phyloP scores from a whole-genome alignment of 176 grass and related monocot genomes.

The Elaeis guineensis region DNA sequence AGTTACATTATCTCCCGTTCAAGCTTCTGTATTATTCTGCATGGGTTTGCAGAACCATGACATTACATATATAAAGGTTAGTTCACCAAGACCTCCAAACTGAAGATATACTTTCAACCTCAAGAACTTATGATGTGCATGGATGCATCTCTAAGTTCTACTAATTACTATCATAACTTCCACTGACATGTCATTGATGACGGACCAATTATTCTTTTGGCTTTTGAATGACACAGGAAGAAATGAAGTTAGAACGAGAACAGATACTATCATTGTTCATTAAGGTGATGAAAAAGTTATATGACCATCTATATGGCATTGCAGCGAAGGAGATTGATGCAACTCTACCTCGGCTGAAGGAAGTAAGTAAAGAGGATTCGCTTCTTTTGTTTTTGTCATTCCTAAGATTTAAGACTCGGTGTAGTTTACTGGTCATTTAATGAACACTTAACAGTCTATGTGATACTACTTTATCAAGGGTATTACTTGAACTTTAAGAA shows the following conservation, averaged over 20 bases:
- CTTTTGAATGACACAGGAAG: slow-evolving; percentile 42
- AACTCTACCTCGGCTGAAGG: slow-evolving; percentile 77
- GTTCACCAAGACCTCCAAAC: not conserved
- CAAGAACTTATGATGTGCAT: no score
- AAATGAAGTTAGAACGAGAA: slow-evolving; percentile 82
- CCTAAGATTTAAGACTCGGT: no score
- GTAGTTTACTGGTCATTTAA: no score
- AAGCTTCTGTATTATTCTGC: slow-evolving; percentile 80
- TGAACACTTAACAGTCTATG: no score
- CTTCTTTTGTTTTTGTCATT: no score
- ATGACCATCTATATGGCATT: slow-evolving; percentile 47
- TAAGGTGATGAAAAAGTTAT: slow-evolving; percentile 85
- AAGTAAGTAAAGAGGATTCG: slow-evolving; percentile 28
- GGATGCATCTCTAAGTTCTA: no score
- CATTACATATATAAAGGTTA: slow-evolving; percentile 57
- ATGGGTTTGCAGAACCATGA: slow-evolving; percentile 93
- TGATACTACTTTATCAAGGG: no score
- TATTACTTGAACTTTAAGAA: no score
- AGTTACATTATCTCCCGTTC: slow-evolving; percentile 51
- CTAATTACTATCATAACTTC: no score
- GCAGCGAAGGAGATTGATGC: slow-evolving; percentile 65
- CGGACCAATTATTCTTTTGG: slow-evolving; percentile 2
- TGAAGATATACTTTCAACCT: no score
- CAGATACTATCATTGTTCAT: slow-evolving; percentile 87
- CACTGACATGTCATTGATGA: no score